phyloP scores from a whole-genome alignment of 306 rosid genomes.

The Dryas alaskensis region DNA sequence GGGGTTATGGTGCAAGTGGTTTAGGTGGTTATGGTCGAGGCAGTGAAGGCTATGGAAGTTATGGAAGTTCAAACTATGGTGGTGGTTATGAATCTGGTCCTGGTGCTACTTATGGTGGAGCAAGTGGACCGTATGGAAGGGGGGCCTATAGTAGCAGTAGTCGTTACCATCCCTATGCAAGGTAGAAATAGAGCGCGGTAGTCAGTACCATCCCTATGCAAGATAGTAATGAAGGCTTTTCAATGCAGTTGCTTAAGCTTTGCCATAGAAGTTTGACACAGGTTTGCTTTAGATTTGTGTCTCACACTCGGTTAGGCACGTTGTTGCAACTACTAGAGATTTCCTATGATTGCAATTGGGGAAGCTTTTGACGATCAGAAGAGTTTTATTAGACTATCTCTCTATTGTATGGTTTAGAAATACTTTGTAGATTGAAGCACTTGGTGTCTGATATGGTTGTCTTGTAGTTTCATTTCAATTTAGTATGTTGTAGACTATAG shows the following conservation, averaged over 20 bases:
- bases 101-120: conserved; percentile 57
- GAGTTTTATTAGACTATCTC: conserved; percentile 27
- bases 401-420: conserved; percentile 32
- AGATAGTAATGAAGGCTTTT: conserved; percentile 44
- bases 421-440: conserved; percentile 24
- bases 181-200: conserved; percentile 46
- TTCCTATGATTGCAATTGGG: conserved; percentile 19
- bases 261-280: conserved; percentile 42
- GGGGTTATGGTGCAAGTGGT: conserved; percentile 47
- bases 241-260: conserved; percentile 41
- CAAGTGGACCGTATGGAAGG: conserved; percentile 58
- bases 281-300: conserved; percentile 45
- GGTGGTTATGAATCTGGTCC: conserved; percentile 55
- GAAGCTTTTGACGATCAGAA: conserved; percentile 36
- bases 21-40: conserved; percentile 68
- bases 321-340: conserved; percentile 36
- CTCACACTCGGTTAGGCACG: conserved; percentile 38
- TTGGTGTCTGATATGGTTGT: conserved; percentile 24
- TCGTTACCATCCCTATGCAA: conserved; percentile 61
- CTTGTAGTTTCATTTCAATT: conserved; percentile 28
- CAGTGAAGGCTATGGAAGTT: conserved; percentile 53
- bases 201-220: conserved; percentile 33
- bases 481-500: conserved; percentile 32
- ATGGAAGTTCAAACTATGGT: conserved; percentile 51
- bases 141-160: conserved; percentile 69